Evolutionary conservation across 805 yeast species (phyloP), one percentile per base, ranked within the genome.

Genomic region (Metschnikowia aberdeeniae): DNA sequence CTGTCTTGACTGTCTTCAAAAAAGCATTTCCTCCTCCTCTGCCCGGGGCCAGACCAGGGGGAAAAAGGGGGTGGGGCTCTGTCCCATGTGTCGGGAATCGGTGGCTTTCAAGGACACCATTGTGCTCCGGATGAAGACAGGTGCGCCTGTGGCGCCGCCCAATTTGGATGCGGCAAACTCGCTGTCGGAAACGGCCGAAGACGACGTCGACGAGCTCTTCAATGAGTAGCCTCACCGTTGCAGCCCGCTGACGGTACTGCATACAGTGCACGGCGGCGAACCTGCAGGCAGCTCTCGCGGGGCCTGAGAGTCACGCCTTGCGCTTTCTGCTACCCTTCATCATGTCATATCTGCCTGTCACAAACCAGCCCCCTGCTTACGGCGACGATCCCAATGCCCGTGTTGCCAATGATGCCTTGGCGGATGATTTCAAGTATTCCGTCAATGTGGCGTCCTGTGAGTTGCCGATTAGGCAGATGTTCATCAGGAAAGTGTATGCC

Each of bases 391-490:
- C 42, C n/a, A 50, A 39, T 26, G 31, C 49, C 8, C 48, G 55
- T 1, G 53, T 51, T 11, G 49, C 43, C 12, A 54, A 52, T 30
- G 53, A 49, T 34, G 51, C 51, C 33, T 39, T 49, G 13, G 49
- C 51, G 4, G 86, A 88, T 54, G 95, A 87, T 64, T 89, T 88
- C 78, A 89, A 88, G 62, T 87, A 83, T 63, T 79, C 85, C 30
- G 84, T 85, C 6, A 76, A 78, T 42, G 95, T 89, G 20, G 79
- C 89, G 3, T 81, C 85, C 28, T 87, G 96, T 64, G 86, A 84
- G 47, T 67, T 86, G 42, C 80, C 84, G 12, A 73, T 89, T 33
- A 79, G 96, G 55, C 86, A 84, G 52, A 75, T 81, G 61, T 89
- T 89, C 56, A 69, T 86, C 54, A 76, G 89, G 47, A 86, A 85